Evolutionary conservation across 352 stramenopile species (phyloP), one percentile per base, ranked within the genome.

Genomic region (Blastocystis sp.): DNA sequence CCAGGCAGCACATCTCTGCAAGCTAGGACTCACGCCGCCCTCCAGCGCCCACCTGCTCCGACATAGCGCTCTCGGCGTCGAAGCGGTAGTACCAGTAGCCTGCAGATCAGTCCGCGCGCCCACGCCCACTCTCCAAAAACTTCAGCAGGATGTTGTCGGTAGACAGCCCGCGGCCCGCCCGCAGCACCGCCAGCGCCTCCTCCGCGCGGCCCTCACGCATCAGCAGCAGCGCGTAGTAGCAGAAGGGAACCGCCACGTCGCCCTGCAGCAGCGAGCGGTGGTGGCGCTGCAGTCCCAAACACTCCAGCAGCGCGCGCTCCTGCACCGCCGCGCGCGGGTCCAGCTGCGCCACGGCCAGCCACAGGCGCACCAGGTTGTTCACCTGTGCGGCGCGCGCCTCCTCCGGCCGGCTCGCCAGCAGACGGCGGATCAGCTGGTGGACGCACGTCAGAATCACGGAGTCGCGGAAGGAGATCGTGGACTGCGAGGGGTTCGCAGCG

Each of bases 1-100:
- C 48, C 10, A 76, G 28, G 28, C n/a, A 76, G 54, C 66, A 76
- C 19, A 28, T 76, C 52, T 76, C 66, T 2, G 66, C 66, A 3
- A 76, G 66, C 52, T 76, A 57, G 6, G 48, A 14, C 6, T 57
- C 48, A 57, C 48, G 14, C 48, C 6, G 6, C 48, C 48, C 14
- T 14, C 6, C 48, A 57, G 14, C 48, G 14, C 6, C 48, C 6
- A 57, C 48, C 48, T 57, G 66, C 9, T 59, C 28, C 1, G 66
- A 76, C 3, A 76, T 40, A 9, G 21, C 42, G 6, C 9, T 4
- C 7, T 76, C 21, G 42, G 28, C 42, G 48, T 11, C 66, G 52
- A 60, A 76, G 6, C 9, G 4, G 48, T 76, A 76, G n/a, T 76
- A 38, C n/a, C 17, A 38, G 59, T 65, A 65, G 59, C 59, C 59